Evolutionary conservation across 2,329 filamentous ascomycete genomes (phyloP).

Genomic region (Ceratocystiopsis sp.): DNA sequence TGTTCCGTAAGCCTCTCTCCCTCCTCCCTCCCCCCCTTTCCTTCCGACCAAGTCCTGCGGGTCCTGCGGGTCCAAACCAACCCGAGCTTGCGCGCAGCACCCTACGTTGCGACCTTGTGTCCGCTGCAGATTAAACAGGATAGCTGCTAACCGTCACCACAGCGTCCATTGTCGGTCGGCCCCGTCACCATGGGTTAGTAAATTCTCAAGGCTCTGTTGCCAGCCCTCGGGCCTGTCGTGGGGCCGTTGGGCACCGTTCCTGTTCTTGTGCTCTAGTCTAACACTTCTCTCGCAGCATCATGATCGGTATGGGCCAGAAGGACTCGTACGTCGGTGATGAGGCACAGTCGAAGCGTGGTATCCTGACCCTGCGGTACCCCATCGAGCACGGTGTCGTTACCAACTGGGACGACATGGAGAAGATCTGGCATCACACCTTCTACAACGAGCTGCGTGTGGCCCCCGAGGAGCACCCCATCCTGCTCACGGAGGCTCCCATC

Average conservation of each 20-base stretch:
- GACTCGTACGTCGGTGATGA: conserved; percentile 99
- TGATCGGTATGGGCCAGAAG: conserved; percentile 99
- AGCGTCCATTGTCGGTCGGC: conserved; percentile 99
- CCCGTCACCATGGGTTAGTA: conserved; percentile 98
- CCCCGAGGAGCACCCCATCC: conserved; percentile 98
- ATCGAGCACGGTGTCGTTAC: conserved; percentile 99
- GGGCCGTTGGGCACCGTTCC: background rate
- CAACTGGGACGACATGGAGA: conserved; percentile 99
- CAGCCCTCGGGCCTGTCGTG: too few species aligned
- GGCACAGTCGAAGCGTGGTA: conserved; percentile 99
- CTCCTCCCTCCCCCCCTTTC: background rate
- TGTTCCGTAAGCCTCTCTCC: conserved; percentile 71
- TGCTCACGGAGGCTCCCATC: conserved; percentile 98
- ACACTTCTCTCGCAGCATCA: conserved; percentile 39
- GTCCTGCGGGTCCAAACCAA: conserved; percentile 1
- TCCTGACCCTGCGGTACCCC: conserved; percentile 96
- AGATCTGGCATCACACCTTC: conserved; percentile 99
- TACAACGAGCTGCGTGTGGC: conserved; percentile 99
- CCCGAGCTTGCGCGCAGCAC: conserved; percentile 6
- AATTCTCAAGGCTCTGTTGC: too few species aligned
- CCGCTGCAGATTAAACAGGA: background rate
- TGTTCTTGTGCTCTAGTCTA: background rate
- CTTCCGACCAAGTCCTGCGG: conserved; percentile 2
- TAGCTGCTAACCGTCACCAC: conserved; percentile 5
- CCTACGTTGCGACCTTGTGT: too few species aligned